These are phyloP conservation scores for Pyrenophora teres DNA, from an alignment of 2,329 filamentous ascomycete genomes.

Conservation along the genomic window DNA sequence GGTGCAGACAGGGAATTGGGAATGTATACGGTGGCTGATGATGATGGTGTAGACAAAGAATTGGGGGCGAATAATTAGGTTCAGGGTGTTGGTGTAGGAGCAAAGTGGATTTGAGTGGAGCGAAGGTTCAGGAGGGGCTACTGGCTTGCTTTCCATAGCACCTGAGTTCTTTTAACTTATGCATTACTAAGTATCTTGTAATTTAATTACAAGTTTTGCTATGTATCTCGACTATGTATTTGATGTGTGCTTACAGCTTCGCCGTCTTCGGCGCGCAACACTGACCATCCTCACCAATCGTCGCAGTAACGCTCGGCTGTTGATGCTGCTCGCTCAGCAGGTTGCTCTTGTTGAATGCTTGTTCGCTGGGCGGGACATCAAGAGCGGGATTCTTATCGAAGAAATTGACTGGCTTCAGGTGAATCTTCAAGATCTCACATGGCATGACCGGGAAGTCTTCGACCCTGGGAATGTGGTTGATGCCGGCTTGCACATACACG, in stretches of 20 bases:
- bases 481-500: conserved; percentile 61
- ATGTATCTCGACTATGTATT: no score
- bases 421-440: conserved; percentile 61
- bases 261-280: conserved; percentile 47
- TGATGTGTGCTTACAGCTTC: neutral
- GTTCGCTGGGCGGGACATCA: conserved; percentile 61
- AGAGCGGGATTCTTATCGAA: conserved; percentile 63
- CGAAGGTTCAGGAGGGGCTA: no score
- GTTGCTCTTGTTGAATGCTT: conserved; percentile 53
- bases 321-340: conserved; percentile 46
- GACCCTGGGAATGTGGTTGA: conserved; percentile 61
- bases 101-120: no score
- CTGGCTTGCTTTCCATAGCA: no score
- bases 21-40: no score
- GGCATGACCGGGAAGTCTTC: conserved; percentile 50
- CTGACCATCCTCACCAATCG: conserved; percentile 42
- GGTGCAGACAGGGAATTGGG: no score
- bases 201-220: no score
- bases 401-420: conserved; percentile 64
- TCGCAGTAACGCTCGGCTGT: conserved; percentile 44
- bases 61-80: no score
- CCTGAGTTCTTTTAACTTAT: no score
- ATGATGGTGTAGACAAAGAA: no score
- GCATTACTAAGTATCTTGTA: no score
- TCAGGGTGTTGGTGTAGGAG: no score